Conservation (phyloP, 768 basidiomycete species). For the Crucibulum laeve region DNA sequence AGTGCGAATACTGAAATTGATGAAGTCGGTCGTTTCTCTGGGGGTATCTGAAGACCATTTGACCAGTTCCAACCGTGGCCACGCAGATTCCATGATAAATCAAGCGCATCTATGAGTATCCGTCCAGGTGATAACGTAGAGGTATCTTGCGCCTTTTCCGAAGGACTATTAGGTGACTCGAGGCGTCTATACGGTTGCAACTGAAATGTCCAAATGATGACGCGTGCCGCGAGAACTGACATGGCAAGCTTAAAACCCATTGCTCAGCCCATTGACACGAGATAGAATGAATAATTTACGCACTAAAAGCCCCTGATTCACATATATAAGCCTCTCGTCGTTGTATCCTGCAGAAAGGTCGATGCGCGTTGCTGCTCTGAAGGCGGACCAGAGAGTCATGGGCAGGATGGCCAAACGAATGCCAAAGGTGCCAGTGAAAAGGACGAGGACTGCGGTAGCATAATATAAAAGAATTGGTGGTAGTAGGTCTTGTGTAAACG, state of each 20-base stretch:
- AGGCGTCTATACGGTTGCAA: constrained; percentile 26
- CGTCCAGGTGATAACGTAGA: constrained; percentile 5
- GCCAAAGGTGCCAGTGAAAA: constrained; percentile 36
- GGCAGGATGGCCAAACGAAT: constrained; percentile 47
- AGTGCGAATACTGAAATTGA: constrained; percentile 32
- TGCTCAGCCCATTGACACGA: not conserved
- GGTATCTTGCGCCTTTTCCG: not conserved
- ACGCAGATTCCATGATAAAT: constrained; percentile 47
- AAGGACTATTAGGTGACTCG: constrained; percentile 9
- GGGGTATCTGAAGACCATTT: constrained; percentile 32
- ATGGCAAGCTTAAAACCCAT: constrained; percentile 28
- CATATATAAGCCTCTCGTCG: constrained; percentile 29
- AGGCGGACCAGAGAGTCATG: constrained; percentile 37
- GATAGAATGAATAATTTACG: constrained; percentile 12
- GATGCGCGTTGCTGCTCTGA: constrained; percentile 37
- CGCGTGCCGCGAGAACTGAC: constrained; percentile 29
- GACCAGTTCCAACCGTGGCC: constrained; percentile 65
- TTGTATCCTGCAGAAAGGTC: constrained; percentile 31
- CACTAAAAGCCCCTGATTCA: constrained; percentile 44
- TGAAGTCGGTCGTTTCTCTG: constrained; percentile 33
- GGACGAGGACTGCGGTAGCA: constrained; percentile 48
- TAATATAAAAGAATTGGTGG: constrained; percentile 44
- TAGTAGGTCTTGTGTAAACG: constrained; percentile 30
- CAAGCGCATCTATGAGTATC: constrained; percentile 36
- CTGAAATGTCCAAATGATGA: constrained; percentile 36